Evolutionary conservation across 306 rosid species (phyloP).

Genomic region (Gillenia trifoliata): DNA sequence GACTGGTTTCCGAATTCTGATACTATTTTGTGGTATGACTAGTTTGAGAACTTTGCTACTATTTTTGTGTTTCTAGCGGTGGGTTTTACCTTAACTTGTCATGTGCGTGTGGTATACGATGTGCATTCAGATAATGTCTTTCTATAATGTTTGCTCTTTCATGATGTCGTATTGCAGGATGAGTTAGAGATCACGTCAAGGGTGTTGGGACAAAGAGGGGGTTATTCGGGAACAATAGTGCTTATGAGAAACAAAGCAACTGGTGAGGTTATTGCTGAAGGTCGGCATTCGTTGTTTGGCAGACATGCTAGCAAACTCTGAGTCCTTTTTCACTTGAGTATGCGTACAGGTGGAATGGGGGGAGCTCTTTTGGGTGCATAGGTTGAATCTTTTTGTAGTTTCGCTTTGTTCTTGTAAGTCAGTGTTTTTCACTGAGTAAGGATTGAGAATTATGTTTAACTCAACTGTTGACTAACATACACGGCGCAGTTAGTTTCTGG

Average conservation of each 20-base stretch:
- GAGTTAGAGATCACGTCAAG: constrained; percentile 73
- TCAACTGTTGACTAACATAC: background rate
- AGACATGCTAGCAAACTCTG: constrained; percentile 63
- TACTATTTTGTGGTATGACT: background rate
- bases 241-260: constrained; percentile 66
- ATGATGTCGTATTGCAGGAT: constrained; percentile 51
- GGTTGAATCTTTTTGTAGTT: background rate
- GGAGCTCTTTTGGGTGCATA: background rate
- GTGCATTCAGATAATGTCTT: background rate
- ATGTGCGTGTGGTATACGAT: background rate
- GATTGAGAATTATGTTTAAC: background rate
- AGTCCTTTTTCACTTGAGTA: background rate
- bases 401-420: background rate
- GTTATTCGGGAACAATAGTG: constrained; percentile 70
- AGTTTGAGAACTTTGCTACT: background rate
- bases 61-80: background rate
- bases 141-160: background rate
- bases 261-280: constrained; percentile 87
- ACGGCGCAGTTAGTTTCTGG: background rate
- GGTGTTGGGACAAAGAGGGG: constrained; percentile 66
- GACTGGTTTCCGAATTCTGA: background rate
- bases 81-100: background rate
- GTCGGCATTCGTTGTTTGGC: constrained; percentile 84
- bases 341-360: background rate
- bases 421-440: background rate